Conservation (phyloP, 1,284 basidiomycete genomes). For the Tremellales sp. region DNA sequence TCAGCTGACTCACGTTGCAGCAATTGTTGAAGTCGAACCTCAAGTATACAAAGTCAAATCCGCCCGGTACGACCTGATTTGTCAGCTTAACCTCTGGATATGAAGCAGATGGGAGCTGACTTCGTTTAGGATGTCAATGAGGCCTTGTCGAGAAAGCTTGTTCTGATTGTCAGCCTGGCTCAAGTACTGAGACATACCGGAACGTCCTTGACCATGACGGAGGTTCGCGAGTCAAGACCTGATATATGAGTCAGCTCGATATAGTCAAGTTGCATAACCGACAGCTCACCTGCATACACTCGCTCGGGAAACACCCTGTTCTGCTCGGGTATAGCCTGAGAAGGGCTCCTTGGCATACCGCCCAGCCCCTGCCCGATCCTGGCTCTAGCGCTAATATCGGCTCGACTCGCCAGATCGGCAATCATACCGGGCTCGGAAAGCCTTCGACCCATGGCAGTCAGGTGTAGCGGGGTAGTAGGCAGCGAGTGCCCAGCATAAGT, state of each 20-base stretch:
- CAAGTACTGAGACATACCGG: slow-evolving; percentile 27
- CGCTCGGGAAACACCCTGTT: slow-evolving; percentile 40
- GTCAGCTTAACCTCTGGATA: background rate
- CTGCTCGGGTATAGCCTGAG: slow-evolving; percentile 30
- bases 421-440: slow-evolving; percentile 21
- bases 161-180: slow-evolving; percentile 27
- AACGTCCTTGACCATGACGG: slow-evolving; percentile 49
- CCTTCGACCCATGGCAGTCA: slow-evolving; percentile 15
- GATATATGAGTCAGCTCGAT: slow-evolving; percentile 3
- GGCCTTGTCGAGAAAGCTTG: slow-evolving; percentile 45
- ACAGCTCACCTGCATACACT: slow-evolving; percentile 29
- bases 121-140: slow-evolving; percentile 42
- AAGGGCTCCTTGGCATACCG: background rate
- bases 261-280: background rate
- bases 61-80: slow-evolving; percentile 39
- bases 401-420: slow-evolving; percentile 25
- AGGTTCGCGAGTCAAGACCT: slow-evolving; percentile 42
- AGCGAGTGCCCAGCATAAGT: slow-evolving; percentile 1
- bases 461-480: slow-evolving; percentile 4
- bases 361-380: slow-evolving; percentile 21
- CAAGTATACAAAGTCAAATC: slow-evolving; percentile 48
- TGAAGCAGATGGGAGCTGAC: slow-evolving; percentile 17
- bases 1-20: slow-evolving; percentile 41
- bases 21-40: slow-evolving; percentile 48
- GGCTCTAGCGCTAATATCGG: slow-evolving; percentile 24